Base-by-base conservation (phyloP, 1,284 basidiomycete species). In the Filobasidium uniguttulatum region DNA sequence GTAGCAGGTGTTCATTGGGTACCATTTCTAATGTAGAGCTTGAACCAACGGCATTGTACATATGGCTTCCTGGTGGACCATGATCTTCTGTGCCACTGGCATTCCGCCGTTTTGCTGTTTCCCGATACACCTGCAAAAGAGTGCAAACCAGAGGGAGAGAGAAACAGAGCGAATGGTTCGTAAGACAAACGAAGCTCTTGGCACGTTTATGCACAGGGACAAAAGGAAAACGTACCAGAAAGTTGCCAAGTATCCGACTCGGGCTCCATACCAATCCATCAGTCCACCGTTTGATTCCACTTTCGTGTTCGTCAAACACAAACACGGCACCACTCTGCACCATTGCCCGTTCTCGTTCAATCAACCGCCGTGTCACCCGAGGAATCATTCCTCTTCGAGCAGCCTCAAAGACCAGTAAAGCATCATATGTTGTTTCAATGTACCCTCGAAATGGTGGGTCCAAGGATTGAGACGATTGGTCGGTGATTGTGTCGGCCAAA, bases 261-360 rank as follows among this genome's bases (percentile, higher is more conserved):
- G 75, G 75, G 58, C 72, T 73, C 93, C 91, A 97, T 61, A 86
- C 84, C 65, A 88, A 82, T 5, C 91, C 91, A 69, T 98, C 91
- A 0, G 93, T 98, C 91, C 93, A 97, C 45, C 93, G 78, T 72
- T 94, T 96, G 74, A 98, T 97, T 31, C 90, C 90, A 60, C 86
- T 89, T 69, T 96, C 89, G 60, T 87, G 82, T 72, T 96, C 91
- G 68, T 98, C 89, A 65, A 97, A 97, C 53, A 97, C 91, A 62
- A 96, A 98, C 28, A 98, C 87, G 3, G 85, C 85, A 51, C 93
- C 93, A 7, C 85, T 89, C 26, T 81, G 80, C 63, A 98, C 93
- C 79, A 93, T 85, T 60, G 81, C 83, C 53, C 86, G 78, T 68
- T 98, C 93, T 36, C 84, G 77, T 65, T 96, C 91, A 55, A 90